These are phyloP conservation scores for Pseudevernia furfuracea DNA, from an alignment of 495 filamentous ascomycete genomes.

Conservation along the genomic window DNA sequence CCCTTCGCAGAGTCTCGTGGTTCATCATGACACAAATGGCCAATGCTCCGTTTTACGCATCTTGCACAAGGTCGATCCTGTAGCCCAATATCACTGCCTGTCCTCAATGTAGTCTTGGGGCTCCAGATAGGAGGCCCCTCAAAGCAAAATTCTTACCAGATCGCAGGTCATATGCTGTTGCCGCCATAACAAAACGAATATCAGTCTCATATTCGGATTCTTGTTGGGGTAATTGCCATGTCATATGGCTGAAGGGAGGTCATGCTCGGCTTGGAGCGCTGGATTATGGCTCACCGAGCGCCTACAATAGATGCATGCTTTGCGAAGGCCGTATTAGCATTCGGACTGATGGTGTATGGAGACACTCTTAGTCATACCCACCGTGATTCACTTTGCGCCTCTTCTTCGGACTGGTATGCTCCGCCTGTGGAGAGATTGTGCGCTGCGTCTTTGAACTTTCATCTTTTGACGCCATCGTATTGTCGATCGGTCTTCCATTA, in stretches of 20 bases:
- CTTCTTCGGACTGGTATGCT: constrained; percentile 72
- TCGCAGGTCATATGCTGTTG: constrained; percentile 99
- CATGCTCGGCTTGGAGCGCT: constrained; percentile 8
- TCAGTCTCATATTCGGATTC: constrained; percentile 13
- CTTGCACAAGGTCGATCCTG: constrained; percentile 93
- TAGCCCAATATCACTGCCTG: neutral
- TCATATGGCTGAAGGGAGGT: neutral
- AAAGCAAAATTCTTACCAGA: constrained; percentile 61
- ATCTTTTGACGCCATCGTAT: constrained; percentile 22
- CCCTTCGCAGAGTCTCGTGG: constrained; percentile 74
- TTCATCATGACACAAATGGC: constrained; percentile 97
- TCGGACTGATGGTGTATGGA: constrained; percentile 19
- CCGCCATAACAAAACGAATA: constrained; percentile 36
- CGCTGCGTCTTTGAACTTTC: constrained; percentile 19
- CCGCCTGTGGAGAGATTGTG: constrained; percentile 14
- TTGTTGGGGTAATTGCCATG: neutral
- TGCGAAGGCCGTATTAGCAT: constrained; percentile 26
- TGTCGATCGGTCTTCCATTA: constrained; percentile 16
- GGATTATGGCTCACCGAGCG: constrained; percentile 73
- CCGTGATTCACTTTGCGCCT: constrained; percentile 99
- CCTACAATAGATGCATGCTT: constrained; percentile 98
- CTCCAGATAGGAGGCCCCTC: neutral
- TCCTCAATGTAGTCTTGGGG: neutral
- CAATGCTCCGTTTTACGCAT: constrained; percentile 98
- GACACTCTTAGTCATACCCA: constrained; percentile 40